phyloP scores from a whole-genome alignment of 805 yeast genomes.

The Ogataea henricii region DNA sequence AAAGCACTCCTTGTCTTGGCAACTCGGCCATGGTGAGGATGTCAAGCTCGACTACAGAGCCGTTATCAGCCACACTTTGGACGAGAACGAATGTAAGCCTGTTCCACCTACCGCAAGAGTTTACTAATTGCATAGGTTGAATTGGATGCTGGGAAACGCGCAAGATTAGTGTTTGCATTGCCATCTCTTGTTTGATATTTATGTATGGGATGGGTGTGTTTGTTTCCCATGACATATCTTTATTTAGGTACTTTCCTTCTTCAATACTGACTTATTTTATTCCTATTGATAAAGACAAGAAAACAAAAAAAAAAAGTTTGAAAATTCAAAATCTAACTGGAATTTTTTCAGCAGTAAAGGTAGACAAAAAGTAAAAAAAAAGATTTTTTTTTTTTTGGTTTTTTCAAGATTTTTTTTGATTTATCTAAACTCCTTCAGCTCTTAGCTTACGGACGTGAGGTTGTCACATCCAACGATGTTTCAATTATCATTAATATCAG shows the following conservation, averaged over 20 bases:
- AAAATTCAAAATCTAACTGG: too few relatives aligned
- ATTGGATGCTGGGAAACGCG: background rate
- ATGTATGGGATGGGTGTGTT: slow-evolving; percentile 4
- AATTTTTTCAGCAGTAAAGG: background rate
- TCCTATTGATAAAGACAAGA: background rate
- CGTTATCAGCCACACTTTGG: slow-evolving; percentile 82
- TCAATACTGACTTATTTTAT: slow-evolving; percentile 8
- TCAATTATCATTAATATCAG: slow-evolving; percentile 76
- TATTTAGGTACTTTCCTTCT: background rate
- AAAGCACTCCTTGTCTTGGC: slow-evolving; percentile 97
- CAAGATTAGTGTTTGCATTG: background rate
- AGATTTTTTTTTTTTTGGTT: too few relatives aligned
- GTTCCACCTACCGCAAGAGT: slow-evolving; percentile 98
- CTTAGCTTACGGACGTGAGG: background rate
- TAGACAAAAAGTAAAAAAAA: background rate
- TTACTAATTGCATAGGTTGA: slow-evolving; percentile 49
- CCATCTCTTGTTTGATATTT: slow-evolving; percentile 1
- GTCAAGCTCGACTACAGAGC: slow-evolving; percentile 81
- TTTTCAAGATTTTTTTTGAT: too few relatives aligned
- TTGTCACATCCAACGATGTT: slow-evolving; percentile 55
- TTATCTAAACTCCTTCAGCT: background rate
- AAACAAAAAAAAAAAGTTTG: background rate
- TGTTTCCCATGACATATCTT: background rate
- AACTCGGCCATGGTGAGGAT: slow-evolving; percentile 65
- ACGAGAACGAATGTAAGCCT: slow-evolving; percentile 88